Base-by-base conservation (phyloP, 1,284 basidiomycete genomes). In the Ceratobasidium theobromae region DNA sequence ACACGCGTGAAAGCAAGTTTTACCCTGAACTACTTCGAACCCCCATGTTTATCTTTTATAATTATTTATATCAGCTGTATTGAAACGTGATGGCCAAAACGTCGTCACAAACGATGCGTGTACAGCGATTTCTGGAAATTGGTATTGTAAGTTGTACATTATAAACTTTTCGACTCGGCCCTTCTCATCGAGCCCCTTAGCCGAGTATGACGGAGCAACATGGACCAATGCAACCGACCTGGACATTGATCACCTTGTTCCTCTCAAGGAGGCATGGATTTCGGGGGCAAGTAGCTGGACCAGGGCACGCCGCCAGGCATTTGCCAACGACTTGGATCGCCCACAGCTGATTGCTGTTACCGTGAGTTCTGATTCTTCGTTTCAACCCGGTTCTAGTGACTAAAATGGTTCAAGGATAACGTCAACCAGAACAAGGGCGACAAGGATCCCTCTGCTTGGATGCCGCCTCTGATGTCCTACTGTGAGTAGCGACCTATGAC, bases 191-290 rank as follows among this genome's bases (percentile, higher is more conserved):
- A 82, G 72, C 82, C 0, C 82, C 81, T 14, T 84, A 38, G 78
- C 80, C 23, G 55, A 58, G 12, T 77, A 76, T 0, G 75, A 76
- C 70, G 75, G 72, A 67, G 71, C 75, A 12, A 72, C 76, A 18
- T 84, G 82, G 82, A 76, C 81, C 3, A 82, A 81, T 4, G 78
- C 80, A 8, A 82, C 81, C 69, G 83, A 84, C 68, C 73, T 84
- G 49, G 82, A 84, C 69, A 84, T 84, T 68, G 82, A 82, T 66
- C 69, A 78, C 74, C 6, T 12, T 35, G 32, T 49, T 21, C 66
- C 54, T 4, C 49, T 65, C 23, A 53, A 38, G 28, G 62, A 79
- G 77, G 81, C 82, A 0, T 83, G 82, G 82, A 71, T 82, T 0
- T 82, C 81, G 6, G 82, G 82, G 18, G 82, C 82, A 4, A 75